Conservation (phyloP, 208 protist species). For the Trypanosoma rangeli region DNA sequence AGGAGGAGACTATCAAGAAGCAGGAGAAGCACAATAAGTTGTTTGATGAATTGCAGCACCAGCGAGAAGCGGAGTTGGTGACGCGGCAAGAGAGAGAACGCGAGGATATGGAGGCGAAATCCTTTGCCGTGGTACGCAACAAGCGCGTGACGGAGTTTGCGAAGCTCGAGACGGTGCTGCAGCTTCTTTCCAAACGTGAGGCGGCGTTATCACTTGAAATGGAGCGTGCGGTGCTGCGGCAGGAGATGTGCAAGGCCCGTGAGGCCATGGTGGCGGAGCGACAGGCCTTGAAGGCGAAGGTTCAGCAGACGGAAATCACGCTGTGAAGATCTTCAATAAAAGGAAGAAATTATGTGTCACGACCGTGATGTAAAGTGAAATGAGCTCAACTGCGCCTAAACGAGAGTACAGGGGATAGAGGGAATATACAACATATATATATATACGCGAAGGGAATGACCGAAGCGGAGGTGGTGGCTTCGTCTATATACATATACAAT, state of each 20-base stretch:
- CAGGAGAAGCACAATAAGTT: constrained; percentile 38
- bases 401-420: no score
- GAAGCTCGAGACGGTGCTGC: constrained; percentile 62
- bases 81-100: constrained; percentile 55
- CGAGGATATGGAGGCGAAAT: constrained; percentile 56
- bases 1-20: constrained; percentile 31
- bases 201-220: constrained; percentile 44
- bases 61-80: constrained; percentile 32
- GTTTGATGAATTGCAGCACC: constrained; percentile 34
- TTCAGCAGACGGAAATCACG: constrained; percentile 4
- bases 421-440: no score
- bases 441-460: no score
- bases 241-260: constrained; percentile 47
- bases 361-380: constrained; percentile 4
- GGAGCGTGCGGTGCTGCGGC: constrained; percentile 49
- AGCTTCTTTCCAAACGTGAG: constrained; percentile 64
- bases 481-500: no score
- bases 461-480: no score
- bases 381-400: neutral
- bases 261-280: constrained; percentile 42
- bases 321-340: neutral
- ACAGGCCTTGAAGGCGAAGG: constrained; percentile 25
- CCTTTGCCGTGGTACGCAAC: constrained; percentile 57
- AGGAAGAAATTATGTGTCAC: constrained; percentile 3
- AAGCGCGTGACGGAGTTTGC: constrained; percentile 70